phyloP scores from a whole-genome alignment of 805 yeast genomes.

The Yamadazyma nakazawae region DNA sequence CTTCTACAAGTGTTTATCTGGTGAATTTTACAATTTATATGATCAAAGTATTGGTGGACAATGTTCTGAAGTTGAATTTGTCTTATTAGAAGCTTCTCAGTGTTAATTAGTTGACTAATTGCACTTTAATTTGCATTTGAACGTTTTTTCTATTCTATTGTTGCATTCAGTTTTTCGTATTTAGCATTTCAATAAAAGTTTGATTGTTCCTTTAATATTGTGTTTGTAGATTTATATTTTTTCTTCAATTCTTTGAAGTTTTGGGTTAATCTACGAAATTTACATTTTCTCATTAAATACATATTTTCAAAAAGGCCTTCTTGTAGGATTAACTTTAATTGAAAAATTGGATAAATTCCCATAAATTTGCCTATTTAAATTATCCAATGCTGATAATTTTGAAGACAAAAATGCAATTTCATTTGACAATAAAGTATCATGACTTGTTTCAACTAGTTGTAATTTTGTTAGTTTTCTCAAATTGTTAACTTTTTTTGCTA shows the following conservation, averaged over 20 bases:
- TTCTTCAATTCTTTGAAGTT: too few relatives aligned
- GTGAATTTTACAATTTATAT: slow-evolving; percentile 75
- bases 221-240: too few relatives aligned
- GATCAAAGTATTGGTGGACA: slow-evolving; percentile 53
- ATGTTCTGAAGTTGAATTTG: slow-evolving; percentile 25
- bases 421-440: slow-evolving; percentile 19
- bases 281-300: background rate
- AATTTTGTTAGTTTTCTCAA: background rate
- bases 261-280: too few relatives aligned
- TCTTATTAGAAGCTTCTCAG: slow-evolving; percentile 14
- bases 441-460: background rate
- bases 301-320: background rate
- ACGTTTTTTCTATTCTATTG: background rate
- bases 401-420: slow-evolving; percentile 30
- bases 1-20: slow-evolving; percentile 75
- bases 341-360: slow-evolving; percentile 1
- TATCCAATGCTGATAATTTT: slow-evolving; percentile 25
- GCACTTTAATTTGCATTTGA: background rate
- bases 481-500: slow-evolving; percentile 17
- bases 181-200: background rate
- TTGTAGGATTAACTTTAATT: background rate
- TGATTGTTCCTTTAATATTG: background rate
- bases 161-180: slow-evolving; percentile 5
- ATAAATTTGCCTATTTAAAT: slow-evolving; percentile 15
- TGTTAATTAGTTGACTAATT: slow-evolving; percentile 12